Evolutionary conservation across 2,329 filamentous ascomycete genomes (phyloP).

Genomic region (Kalmusia sp.): DNA sequence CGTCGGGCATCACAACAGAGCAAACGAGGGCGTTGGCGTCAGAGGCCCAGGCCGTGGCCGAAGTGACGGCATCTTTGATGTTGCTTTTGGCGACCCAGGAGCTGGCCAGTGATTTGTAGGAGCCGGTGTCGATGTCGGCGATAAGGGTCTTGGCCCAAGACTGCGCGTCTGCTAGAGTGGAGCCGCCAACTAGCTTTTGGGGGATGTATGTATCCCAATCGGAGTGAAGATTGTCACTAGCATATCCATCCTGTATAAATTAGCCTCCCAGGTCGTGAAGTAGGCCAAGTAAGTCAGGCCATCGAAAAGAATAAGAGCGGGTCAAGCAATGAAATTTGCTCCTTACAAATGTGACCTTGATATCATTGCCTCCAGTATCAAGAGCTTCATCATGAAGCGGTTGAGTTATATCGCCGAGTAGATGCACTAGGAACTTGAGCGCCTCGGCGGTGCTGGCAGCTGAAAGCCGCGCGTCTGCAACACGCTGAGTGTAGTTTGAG

Average conservation of each 20-base stretch:
- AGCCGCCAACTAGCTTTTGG: not conserved
- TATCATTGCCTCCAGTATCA: not conserved
- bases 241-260: not conserved
- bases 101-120: not conserved
- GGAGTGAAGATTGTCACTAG: not conserved
- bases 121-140: not conserved
- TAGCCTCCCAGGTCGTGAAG: not conserved
- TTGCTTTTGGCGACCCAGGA: not conserved
- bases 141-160: not conserved
- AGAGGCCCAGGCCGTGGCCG: not conserved
- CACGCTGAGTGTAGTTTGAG: not conserved
- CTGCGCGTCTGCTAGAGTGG: not conserved
- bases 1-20: not conserved
- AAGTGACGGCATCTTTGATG: not conserved
- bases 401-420: not conserved
- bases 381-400: not conserved
- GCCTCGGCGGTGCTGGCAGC: not conserved
- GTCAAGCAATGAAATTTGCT: no score
- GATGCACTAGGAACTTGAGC: not conserved
- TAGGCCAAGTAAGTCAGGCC: no score
- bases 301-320: no score
- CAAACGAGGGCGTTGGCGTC: constrained; percentile 1
- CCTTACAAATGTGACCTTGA: not conserved
- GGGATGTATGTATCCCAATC: not conserved
- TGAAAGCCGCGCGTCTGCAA: not conserved